A percentile compares a stretch with the other conserved stretches of the same genome.
Evolutionary conservation across 202 grass and related monocot species (phyloP).

Genomic region (Panicum hallii): DNA sequence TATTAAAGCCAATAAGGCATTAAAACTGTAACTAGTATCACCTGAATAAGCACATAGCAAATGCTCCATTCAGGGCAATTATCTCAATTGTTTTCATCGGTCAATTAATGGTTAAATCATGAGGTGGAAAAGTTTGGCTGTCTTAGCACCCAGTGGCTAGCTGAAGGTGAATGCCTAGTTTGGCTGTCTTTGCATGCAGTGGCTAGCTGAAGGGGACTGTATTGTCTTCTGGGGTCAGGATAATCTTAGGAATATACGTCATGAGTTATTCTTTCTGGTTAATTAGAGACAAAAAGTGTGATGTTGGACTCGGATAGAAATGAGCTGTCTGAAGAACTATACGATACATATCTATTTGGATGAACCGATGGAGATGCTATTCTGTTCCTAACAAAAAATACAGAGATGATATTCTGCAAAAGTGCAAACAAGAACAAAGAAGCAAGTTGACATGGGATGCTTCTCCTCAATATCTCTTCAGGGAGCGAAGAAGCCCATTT

Average conservation of each 20-base stretch:
- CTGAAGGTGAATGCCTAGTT: background rate
- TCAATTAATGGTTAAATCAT: background rate
- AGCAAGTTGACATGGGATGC: constrained; percentile 17
- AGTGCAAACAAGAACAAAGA: constrained; percentile 27
- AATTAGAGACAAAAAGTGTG: constrained; percentile 7
- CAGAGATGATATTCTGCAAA: constrained; percentile 30
- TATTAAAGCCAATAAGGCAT: background rate
- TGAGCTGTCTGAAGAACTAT: constrained; percentile 9
- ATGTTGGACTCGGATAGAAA: constrained; percentile 5
- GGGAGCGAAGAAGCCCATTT: background rate
- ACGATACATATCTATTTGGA: background rate
- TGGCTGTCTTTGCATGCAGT: background rate
- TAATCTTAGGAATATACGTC: constrained; percentile 29
- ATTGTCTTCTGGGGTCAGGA: background rate
- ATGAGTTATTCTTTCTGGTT: constrained; percentile 14
- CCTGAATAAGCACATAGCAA: constrained; percentile 6
- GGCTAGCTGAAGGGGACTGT: constrained; percentile 1
- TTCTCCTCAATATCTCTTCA: constrained; percentile 3
- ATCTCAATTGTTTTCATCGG: background rate
- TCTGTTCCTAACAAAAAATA: background rate
- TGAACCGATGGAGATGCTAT: constrained; percentile 18
- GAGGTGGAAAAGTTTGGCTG: background rate
- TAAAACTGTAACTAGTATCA: background rate
- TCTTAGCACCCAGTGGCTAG: constrained; percentile 22
- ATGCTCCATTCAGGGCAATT: background rate